Base-by-base conservation (phyloP, 768 basidiomycete genomes). In the Daedalea quercina region DNA sequence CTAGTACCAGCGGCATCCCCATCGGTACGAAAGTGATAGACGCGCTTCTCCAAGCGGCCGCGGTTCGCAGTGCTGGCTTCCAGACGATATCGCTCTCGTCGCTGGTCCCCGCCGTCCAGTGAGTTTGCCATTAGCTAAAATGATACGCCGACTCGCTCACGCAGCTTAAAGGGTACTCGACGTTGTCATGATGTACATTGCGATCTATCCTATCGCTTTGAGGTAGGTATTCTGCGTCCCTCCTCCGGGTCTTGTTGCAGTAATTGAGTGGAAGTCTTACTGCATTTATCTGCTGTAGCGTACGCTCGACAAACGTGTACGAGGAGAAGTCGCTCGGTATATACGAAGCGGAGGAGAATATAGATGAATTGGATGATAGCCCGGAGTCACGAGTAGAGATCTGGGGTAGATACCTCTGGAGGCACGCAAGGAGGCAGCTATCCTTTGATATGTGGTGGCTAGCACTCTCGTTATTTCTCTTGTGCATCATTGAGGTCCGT, bases 361-460 rank as follows among this genome's bases (percentile, higher is more conserved):
- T 50, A 8, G 57, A 60, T 40, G 71, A 77, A 0, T 67, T 77
- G 13, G 49, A 53, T 15, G 52, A 45, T 9, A 43, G 35, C 17
- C 43, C 23, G 15, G 62, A 65, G 25, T 60, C 60, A n/a, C 61
- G 70, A 13, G 64, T 65, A 13, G 64, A 63, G 17, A 65, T 70
- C 6, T 70, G 68, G 70, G 71, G 70, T 7, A 61, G 61, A 23
- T 71, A 74, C 54, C 50, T 76, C 7, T 60, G 68, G 28, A 68
- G 69, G 47, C 77, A 78, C 58, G 67, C 69, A 0, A 66, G 74
- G 2, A 62, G 67, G 46, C 81, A 83, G 60, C 66, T 83, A 24
- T 76, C 80, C 0, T 80, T 80, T 57, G 94, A 96, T 68, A 92
- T 96, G 80, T 96, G 94, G 94, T 96, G 92, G 93, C 68, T 97